Evolutionary conservation across 2,329 filamentous ascomycete species (phyloP).

Genomic region (Colletotrichum australisinense): DNA sequence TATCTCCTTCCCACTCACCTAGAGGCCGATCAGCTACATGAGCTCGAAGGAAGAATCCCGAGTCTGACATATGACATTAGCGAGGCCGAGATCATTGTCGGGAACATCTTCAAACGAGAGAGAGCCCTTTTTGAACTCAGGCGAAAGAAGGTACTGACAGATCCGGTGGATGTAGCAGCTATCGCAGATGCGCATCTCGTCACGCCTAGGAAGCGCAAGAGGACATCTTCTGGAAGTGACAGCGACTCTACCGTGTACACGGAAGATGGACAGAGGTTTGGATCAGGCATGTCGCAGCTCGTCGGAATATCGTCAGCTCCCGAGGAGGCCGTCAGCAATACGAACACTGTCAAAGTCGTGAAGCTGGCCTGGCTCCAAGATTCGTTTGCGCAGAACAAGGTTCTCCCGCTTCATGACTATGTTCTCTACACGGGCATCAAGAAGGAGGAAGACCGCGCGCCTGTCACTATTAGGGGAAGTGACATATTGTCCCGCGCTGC

Average conservation of each 20-base stretch:
- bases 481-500: constrained; percentile 38
- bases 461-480: constrained; percentile 26
- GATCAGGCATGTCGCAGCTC: background rate
- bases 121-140: constrained; percentile 84
- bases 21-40: constrained; percentile 68
- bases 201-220: background rate
- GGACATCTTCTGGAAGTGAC: constrained; percentile 35
- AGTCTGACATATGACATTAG: constrained; percentile 76
- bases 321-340: constrained; percentile 38
- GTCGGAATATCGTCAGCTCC: background rate
- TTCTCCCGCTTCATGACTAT: constrained; percentile 63
- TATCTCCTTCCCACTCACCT: constrained; percentile 81
- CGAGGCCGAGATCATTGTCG: constrained; percentile 81
- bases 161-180: constrained; percentile 52
- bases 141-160: constrained; percentile 69
- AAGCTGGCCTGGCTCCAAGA: constrained; percentile 69
- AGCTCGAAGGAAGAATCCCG: constrained; percentile 72
- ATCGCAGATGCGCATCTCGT: background rate
- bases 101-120: constrained; percentile 75
- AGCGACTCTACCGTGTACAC: constrained; percentile 39
- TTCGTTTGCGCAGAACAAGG: constrained; percentile 54
- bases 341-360: constrained; percentile 60
- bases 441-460: background rate
- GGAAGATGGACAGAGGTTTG: background rate
- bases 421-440: constrained; percentile 64